Evolutionary conservation across 2,329 filamentous ascomycete species (phyloP).

Genomic region (Aspergillus fructus): DNA sequence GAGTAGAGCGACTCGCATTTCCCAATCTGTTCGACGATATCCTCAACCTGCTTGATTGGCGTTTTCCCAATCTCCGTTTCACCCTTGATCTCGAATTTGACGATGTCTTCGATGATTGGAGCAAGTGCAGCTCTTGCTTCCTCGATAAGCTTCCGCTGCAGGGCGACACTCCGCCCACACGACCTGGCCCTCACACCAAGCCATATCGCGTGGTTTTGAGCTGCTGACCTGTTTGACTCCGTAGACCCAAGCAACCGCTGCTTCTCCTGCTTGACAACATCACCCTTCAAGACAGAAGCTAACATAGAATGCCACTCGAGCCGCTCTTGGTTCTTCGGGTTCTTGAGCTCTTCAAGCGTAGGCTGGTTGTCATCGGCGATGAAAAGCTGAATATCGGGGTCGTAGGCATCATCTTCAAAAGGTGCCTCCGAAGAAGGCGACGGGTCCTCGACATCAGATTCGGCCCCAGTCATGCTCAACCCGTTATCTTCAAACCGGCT

Average conservation of each 20-base stretch:
- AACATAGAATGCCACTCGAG: constrained; percentile 99
- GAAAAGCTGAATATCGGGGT: constrained; percentile 90
- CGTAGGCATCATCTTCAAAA: constrained; percentile 79
- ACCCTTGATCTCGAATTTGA: constrained; percentile 90
- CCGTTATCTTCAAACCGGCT: constrained; percentile 59
- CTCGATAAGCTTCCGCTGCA: constrained; percentile 85
- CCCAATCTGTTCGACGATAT: constrained; percentile 87
- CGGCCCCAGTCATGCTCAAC: constrained; percentile 66
- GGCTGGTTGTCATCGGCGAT: constrained; percentile 87
- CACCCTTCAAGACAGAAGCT: constrained; percentile 89
- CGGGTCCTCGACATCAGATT: constrained; percentile 87
- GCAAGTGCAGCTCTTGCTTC: constrained; percentile 75
- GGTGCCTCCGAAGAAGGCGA: constrained; percentile 82
- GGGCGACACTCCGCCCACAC: constrained; percentile 77
- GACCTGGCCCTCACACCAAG: constrained; percentile 79
- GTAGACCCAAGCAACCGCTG: constrained; percentile 83
- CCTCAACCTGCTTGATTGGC: constrained; percentile 81
- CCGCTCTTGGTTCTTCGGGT: constrained; percentile 82
- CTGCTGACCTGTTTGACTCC: constrained; percentile 71
- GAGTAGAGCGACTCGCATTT: constrained; percentile 84
- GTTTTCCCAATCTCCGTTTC: constrained; percentile 88
- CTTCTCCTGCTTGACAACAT: constrained; percentile 97
- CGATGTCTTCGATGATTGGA: constrained; percentile 78
- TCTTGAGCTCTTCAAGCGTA: constrained; percentile 83
- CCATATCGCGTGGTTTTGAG: constrained; percentile 73